Evolutionary conservation across 495 filamentous ascomycete genomes (phyloP), one percentile per base, ranked within the genome.

Genomic region (Aspergillus sparsus): DNA sequence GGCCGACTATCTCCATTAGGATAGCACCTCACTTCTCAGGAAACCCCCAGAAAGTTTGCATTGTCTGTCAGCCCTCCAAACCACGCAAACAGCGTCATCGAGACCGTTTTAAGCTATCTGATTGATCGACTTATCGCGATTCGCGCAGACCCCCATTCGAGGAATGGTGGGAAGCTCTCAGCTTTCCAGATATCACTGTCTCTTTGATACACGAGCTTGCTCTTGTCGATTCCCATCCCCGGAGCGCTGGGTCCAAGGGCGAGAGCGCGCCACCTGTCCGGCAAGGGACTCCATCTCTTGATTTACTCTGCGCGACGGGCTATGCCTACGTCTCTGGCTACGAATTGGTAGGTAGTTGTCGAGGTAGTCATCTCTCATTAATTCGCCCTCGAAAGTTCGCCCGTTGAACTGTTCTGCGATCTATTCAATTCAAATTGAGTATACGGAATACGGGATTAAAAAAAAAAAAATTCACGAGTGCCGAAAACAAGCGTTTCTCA

Each of bases 21-120:
- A 10, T 3, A 42, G n/a, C 11, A 6, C 55, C 53, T 51, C 61
- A 50, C 55, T 34, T 53, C 31, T 4, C 32, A 11, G 61, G 49
- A 55, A 11, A 16, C 27, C 21, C 21, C 21, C 35, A 53, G 62
- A 70, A 56, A 72, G 76, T 78, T 80, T 80, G 77, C 77, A 80
- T 59, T 77, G 77, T 80, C 75, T 80, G 76, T 62, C 67, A 53
- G 63, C 68, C 59, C 66, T 78, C 77, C 77, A 80, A 80, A 80
- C 77, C 63, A 67, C 71, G 57, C 77, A 79, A 80, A 77, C 74
- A 76, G 67, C 74, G 61, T 69, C 66, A 69, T 70, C 66, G 57
- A 60, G 46, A 41, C 62, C 60, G 37, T 9, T 49, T 18, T 45
- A 27, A 61, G 60, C 62, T 57, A 61, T 62, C 53, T 57, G 60